A percentile compares a stretch with the other conserved stretches of the same genome.
Conservation (phyloP, 2,329 filamentous ascomycete species). For the Fonsecaea pugnacius region DNA sequence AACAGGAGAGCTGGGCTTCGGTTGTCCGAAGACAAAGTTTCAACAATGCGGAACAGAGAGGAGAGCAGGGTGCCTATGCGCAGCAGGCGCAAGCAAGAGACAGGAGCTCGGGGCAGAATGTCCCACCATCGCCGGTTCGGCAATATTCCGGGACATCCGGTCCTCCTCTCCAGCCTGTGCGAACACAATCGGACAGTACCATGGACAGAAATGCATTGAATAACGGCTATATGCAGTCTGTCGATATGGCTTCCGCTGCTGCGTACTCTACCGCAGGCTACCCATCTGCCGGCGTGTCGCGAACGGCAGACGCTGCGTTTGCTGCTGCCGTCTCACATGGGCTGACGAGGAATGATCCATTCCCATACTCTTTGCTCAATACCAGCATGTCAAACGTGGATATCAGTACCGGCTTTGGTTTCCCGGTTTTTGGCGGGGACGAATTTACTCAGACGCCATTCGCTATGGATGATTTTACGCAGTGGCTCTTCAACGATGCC, state of each 20-base stretch:
- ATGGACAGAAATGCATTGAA: slow-evolving; percentile 24
- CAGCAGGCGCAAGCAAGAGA: slow-evolving; percentile 18
- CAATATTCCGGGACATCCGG: slow-evolving; percentile 33
- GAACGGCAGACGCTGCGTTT: slow-evolving; percentile 39
- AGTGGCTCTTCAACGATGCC: slow-evolving; percentile 77
- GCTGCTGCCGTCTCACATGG: slow-evolving; percentile 39
- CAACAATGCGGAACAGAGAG: slow-evolving; percentile 27
- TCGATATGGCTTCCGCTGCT: slow-evolving; percentile 24
- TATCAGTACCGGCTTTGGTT: slow-evolving; percentile 53
- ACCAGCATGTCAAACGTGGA: slow-evolving; percentile 42
- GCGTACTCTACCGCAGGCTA: slow-evolving; percentile 28
- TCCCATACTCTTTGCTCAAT: slow-evolving; percentile 32
- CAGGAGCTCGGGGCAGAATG: slow-evolving; percentile 10
- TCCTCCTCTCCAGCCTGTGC: slow-evolving; percentile 28
- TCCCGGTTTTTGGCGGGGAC: slow-evolving; percentile 86
- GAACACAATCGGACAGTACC: slow-evolving; percentile 29
- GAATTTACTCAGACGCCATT: slow-evolving; percentile 80
- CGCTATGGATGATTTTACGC: slow-evolving; percentile 84
- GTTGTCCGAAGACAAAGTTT: slow-evolving; percentile 38
- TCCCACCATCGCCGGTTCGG: slow-evolving; percentile 32
- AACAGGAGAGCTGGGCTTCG: slow-evolving; percentile 41
- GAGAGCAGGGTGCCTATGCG: slow-evolving; percentile 20
- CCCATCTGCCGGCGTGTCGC: slow-evolving; percentile 24
- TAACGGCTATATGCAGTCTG: slow-evolving; percentile 24
- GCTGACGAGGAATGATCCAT: slow-evolving; percentile 35